These are phyloP conservation scores for Corylus avellana DNA, from an alignment of 306 rosid species.

Conservation along the genomic window DNA sequence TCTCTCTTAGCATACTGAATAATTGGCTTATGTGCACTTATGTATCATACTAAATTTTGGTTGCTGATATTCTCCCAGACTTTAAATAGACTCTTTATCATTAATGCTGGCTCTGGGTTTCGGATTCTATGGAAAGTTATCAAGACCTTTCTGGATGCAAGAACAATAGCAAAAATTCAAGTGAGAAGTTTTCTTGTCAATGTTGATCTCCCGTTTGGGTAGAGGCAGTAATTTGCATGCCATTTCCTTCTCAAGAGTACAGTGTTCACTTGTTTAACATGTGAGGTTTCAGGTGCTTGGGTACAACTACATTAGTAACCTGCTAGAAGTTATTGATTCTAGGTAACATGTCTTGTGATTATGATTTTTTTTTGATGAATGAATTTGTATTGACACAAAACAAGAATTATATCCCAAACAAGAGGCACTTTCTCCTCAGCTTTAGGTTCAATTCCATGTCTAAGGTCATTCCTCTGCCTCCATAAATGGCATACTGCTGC, in stretches of 20 bases:
- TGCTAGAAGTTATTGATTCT: slow-evolving; percentile 56
- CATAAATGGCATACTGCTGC: no score
- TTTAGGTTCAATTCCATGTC: no score
- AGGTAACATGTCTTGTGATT: slow-evolving; percentile 45
- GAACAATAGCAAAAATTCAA: slow-evolving; percentile 75
- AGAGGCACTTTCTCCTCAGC: no score
- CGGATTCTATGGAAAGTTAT: slow-evolving; percentile 82
- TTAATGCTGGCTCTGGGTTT: slow-evolving; percentile 91
- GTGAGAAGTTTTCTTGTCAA: slow-evolving; percentile 37
- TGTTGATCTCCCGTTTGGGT: slow-evolving; percentile 12
- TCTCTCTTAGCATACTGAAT: no score
- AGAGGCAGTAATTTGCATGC: not conserved
- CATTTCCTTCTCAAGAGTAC: not conserved
- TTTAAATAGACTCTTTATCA: slow-evolving; percentile 63
- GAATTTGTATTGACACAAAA: no score
- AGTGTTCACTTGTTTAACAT: slow-evolving; percentile 4
- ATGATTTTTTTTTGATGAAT: no score
- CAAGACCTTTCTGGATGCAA: slow-evolving; percentile 66
- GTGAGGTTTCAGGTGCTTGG: slow-evolving; percentile 71
- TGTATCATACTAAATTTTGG: slow-evolving; percentile 6
- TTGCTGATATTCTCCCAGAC: slow-evolving; percentile 52
- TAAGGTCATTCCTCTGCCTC: no score
- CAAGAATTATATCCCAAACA: no score
- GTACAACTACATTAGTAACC: slow-evolving; percentile 45
- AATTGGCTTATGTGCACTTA: not conserved